Evolutionary conservation across 1,139 yeast genomes (phyloP), one percentile per base, ranked within the genome.

Genomic region (Candida gigantensis): DNA sequence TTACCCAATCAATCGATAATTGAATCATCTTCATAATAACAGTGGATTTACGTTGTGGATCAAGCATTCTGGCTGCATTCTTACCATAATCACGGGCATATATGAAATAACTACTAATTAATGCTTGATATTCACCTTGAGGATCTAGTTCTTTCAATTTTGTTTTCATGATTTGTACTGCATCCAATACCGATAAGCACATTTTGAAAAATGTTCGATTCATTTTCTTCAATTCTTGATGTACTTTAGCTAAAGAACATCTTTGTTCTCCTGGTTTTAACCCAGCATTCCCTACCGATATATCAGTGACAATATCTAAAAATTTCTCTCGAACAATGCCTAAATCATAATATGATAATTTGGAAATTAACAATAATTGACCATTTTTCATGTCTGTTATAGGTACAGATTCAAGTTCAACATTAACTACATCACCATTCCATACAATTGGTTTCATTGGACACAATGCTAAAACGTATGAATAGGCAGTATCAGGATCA

Each of bases 361-460:
- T 66, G 1, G 90, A 74, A 5, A 90, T 75, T 36, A 92, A 60
- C 24, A 89, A 61, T 52, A 88, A 70, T 41, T 84, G 79, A 6
- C 96, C 95, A 9, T 80, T 79, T 44, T 74, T 74, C 15, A 86
- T 69, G 40, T 70, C 76, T 5, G 71, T 60, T 5, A 70, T 64
- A 1, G 76, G 74, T 2, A 68, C 69, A 5, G 60, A 59, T 26
- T 67, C 66, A 28, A 81, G 59, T 15, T 77, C 74, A 12, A 86
- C 57, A 35, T 79, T 76, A 24, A 83, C 75, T 43, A 84, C 81
- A 16, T 76, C 73, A 2, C 97, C 97, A 46, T 86, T 92, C 97
- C 97, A 90, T 19, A 86, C 79, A 55, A 90, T 75, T 0, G 97
- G 95, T 51, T 86, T 87, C 10, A 83, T 76, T 2, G 96, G 92